Evolutionary conservation across 805 yeast species (phyloP).

Genomic region (Candida cerambycidarum): DNA sequence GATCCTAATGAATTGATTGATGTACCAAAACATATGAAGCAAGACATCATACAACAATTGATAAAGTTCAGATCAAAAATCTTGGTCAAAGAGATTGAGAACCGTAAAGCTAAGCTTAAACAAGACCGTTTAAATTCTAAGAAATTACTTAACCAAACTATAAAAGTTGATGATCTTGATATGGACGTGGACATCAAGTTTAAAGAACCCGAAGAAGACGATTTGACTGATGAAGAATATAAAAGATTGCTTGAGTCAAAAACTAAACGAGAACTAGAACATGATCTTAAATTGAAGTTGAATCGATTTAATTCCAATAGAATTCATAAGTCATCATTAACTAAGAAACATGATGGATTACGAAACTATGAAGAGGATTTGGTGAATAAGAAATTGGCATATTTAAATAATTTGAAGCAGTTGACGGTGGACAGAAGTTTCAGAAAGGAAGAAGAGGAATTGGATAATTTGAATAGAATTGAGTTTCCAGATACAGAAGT

Average conservation of each 20-base stretch:
- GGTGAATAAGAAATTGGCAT: conserved; percentile 35
- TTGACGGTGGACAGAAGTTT: conserved; percentile 18
- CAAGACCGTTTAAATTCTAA: conserved; percentile 52
- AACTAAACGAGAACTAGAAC: conserved; percentile 24
- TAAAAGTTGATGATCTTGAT: conserved; percentile 13
- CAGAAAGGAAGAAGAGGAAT: conserved; percentile 39
- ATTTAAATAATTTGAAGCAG: conserved; percentile 29
- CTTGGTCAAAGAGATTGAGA: conserved; percentile 49
- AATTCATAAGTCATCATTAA: conserved; percentile 19
- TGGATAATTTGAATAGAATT: conserved; percentile 26
- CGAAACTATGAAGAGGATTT: conserved; percentile 37
- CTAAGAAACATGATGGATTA: conserved; percentile 21
- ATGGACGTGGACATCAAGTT: not conserved
- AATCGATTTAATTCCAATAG: conserved; percentile 16
- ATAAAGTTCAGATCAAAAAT: conserved; percentile 58
- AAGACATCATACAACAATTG: conserved; percentile 52
- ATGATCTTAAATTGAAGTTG: conserved; percentile 18
- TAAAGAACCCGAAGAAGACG: conserved; percentile 13
- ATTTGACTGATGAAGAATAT: conserved; percentile 33
- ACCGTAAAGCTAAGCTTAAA: conserved; percentile 48
- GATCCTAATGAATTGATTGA: conserved; percentile 58
- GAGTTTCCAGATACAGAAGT: conserved; percentile 1
- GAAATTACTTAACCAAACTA: conserved; percentile 30
- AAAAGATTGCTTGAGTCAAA: conserved; percentile 18
- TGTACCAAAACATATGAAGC: conserved; percentile 54